These are phyloP conservation scores for Fusarium sp. DNA, from an alignment of 2,329 filamentous ascomycete genomes.

Conservation along the genomic window DNA sequence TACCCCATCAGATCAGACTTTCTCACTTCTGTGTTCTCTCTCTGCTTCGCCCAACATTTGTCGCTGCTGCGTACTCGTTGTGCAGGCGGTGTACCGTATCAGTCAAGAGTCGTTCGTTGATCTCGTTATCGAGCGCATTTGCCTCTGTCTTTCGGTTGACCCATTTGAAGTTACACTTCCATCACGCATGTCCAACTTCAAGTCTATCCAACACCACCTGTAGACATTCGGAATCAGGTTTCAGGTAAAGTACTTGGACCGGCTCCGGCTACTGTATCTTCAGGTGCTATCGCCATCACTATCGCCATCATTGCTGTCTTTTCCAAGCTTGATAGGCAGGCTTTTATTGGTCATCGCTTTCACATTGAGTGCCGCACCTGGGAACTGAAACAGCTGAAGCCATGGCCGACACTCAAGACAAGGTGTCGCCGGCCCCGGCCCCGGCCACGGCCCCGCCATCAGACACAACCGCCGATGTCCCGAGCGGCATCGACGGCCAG, in stretches of 20 bases:
- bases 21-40: conserved; percentile 32
- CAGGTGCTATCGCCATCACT: background rate
- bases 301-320: background rate
- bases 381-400: conserved; percentile 21
- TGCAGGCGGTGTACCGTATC: conserved; percentile 4
- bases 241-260: background rate
- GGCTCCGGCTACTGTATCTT: background rate
- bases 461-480: conserved; percentile 31
- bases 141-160: conserved; percentile 1
- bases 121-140: conserved; percentile 3
- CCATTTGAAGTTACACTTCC: conserved; percentile 7
- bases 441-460: conserved; percentile 32
- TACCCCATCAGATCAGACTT: conserved; percentile 35
- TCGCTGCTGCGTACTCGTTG: conserved; percentile 22
- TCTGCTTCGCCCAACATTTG: conserved; percentile 25
- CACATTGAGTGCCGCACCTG: background rate
- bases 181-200: conserved; percentile 11
- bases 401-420: conserved; percentile 36
- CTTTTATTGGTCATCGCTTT: background rate
- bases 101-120: conserved; percentile 9
- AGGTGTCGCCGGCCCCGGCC: conserved; percentile 28
- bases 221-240: background rate
- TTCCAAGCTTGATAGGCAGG: background rate
- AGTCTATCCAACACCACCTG: conserved; percentile 3
- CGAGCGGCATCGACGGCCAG: conserved; percentile 16